A percentile compares a stretch with the other conserved stretches of the same genome.
phyloP scores from a whole-genome alignment of 2,329 filamentous ascomycete species.

The Beauveria bassiana region DNA sequence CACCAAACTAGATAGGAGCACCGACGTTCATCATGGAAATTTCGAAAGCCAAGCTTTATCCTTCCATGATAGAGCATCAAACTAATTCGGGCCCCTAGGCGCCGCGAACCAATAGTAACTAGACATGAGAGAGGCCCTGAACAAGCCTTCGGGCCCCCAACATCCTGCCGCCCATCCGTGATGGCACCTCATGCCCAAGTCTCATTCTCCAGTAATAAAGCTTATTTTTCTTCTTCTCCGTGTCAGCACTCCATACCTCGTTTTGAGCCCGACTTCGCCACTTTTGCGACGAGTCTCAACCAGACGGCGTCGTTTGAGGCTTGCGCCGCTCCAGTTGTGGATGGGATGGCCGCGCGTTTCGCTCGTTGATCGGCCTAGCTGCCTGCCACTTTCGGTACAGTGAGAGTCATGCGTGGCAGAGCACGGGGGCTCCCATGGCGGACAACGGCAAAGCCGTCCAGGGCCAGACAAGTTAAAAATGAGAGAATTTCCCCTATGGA shows the following conservation, averaged over 20 bases:
- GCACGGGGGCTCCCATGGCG: neutral
- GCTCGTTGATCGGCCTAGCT: neutral
- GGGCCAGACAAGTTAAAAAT: neutral
- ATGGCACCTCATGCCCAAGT: neutral
- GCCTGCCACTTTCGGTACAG: neutral
- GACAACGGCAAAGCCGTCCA: neutral
- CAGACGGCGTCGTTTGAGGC: slow-evolving; percentile 1
- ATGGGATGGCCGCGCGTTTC: slow-evolving; percentile 7
- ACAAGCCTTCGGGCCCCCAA: neutral
- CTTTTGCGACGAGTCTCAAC: neutral
- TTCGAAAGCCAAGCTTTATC: neutral
- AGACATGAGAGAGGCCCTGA: neutral
- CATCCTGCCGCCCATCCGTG: neutral
- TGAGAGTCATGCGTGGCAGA: neutral
- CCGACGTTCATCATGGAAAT: neutral
- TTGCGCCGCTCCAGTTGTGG: slow-evolving; percentile 5
- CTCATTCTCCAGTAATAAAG: neutral
- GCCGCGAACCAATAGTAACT: neutral
- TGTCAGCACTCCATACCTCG: neutral
- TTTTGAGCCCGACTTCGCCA: neutral
- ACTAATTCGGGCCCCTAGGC: neutral
- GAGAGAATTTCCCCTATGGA: neutral
- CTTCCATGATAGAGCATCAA: neutral
- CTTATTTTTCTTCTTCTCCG: neutral
- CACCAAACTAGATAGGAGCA: neutral